A percentile compares a stretch with the other conserved stretches of the same genome.
Evolutionary conservation across 805 yeast genomes (phyloP).

Genomic region (Saccharomycopsis microspora): DNA sequence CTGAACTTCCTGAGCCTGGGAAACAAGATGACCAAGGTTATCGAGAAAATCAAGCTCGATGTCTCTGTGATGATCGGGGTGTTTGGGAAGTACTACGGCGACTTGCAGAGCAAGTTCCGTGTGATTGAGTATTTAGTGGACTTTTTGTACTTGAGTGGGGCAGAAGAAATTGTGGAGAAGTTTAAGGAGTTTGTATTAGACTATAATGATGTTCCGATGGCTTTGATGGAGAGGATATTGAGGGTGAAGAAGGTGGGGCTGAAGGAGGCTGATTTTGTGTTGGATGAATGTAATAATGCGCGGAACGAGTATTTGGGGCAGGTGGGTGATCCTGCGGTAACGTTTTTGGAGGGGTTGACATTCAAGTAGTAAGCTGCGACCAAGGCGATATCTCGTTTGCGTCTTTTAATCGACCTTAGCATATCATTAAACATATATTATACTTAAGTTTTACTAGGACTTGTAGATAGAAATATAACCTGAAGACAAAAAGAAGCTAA

Average conservation of each 20-base stretch:
- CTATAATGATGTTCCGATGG: constrained; percentile 71
- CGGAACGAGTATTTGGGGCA: constrained; percentile 15
- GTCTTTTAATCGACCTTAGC: no score
- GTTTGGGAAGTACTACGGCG: constrained; percentile 35
- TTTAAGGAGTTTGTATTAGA: constrained; percentile 53
- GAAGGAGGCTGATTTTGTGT: constrained; percentile 8
- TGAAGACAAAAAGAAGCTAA: no score
- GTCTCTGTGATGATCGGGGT: constrained; percentile 42
- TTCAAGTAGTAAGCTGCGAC: background rate
- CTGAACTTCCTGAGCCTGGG: constrained; percentile 27
- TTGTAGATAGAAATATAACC: no score
- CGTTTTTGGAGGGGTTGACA: constrained; percentile 12
- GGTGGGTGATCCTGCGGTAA: constrained; percentile 12
- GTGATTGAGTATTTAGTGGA: constrained; percentile 55
- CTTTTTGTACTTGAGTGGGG: constrained; percentile 33
- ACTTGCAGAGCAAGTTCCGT: constrained; percentile 35
- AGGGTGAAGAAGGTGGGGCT: constrained; percentile 23
- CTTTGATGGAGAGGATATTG: constrained; percentile 55
- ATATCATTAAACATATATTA: no score
- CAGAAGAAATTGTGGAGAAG: constrained; percentile 36
- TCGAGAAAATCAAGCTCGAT: constrained; percentile 49
- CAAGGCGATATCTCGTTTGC: no score
- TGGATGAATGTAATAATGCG: constrained; percentile 16
- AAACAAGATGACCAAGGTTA: constrained; percentile 27
- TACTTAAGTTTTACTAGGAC: no score